Percentiles rank a stretch among this genome's conserved stretches.
These are phyloP conservation scores for Chlamydomonas urium DNA, from an alignment of 139 green algal species.

Conservation along the genomic window DNA sequence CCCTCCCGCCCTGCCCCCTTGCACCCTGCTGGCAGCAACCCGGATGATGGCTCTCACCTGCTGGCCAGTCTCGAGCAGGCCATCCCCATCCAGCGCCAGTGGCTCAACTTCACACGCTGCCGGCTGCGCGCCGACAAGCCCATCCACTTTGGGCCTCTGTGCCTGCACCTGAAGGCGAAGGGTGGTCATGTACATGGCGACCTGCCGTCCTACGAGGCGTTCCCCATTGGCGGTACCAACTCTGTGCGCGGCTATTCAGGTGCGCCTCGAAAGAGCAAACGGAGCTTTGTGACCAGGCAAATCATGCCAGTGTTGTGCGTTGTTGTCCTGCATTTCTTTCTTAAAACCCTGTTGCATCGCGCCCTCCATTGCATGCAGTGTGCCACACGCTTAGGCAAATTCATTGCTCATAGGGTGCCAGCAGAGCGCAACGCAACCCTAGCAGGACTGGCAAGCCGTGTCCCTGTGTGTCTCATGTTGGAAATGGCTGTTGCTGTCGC, in stretches of 20 bases:
- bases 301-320: not conserved
- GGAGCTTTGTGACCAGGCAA: not conserved
- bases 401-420: no score
- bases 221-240: constrained; percentile 91
- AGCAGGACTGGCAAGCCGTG: not conserved
- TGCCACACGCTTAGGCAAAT: not conserved
- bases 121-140: constrained; percentile 9
- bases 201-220: constrained; percentile 95
- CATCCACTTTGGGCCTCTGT: constrained; percentile 41
- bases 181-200: constrained; percentile 78
- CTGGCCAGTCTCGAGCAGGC: constrained; percentile 64
- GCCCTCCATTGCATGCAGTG: not conserved
- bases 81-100: constrained; percentile 65
- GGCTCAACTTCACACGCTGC: constrained; percentile 60
- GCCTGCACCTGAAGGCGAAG: constrained; percentile 43
- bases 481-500: no score
- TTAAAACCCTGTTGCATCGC: not conserved
- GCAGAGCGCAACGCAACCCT: no score
- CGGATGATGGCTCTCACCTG: constrained; percentile 46
- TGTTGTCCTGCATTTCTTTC: not conserved
- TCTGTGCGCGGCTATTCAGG: constrained; percentile 78
- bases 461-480: not conserved
- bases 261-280: constrained; percentile 8
- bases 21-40: constrained; percentile 13
- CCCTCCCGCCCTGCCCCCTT: not conserved